phyloP scores from a whole-genome alignment of 495 filamentous ascomycete species.

The Xylaria longipes region DNA sequence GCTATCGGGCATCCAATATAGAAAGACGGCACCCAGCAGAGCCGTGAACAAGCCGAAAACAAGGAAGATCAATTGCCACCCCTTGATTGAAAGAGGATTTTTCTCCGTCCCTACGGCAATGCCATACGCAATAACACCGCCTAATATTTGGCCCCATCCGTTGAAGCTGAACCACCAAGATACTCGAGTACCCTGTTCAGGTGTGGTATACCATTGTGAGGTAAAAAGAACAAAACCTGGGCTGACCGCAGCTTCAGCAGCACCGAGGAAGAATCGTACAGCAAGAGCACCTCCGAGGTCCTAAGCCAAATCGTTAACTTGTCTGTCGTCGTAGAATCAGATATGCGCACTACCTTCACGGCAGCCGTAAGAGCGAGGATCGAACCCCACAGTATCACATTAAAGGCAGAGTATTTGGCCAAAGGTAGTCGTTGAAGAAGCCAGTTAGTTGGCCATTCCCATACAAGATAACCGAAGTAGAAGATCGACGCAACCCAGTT shows the following conservation, averaged over 20 bases:
- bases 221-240: slow-evolving; percentile 70
- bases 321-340: background rate
- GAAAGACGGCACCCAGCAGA: slow-evolving; percentile 62
- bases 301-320: slow-evolving; percentile 28
- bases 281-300: slow-evolving; percentile 55
- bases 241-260: slow-evolving; percentile 67
- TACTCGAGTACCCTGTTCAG: slow-evolving; percentile 63
- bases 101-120: slow-evolving; percentile 63
- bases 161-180: slow-evolving; percentile 72
- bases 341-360: slow-evolving; percentile 28
- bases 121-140: slow-evolving; percentile 68
- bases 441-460: slow-evolving; percentile 68
- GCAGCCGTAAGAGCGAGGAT: slow-evolving; percentile 62
- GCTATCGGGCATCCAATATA: slow-evolving; percentile 71
- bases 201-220: slow-evolving; percentile 68
- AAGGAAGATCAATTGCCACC: slow-evolving; percentile 75
- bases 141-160: slow-evolving; percentile 65
- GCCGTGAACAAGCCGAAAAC: slow-evolving; percentile 68
- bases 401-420: slow-evolving; percentile 64
- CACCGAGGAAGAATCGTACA: slow-evolving; percentile 66
- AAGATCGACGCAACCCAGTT: slow-evolving; percentile 52
- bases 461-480: slow-evolving; percentile 71
- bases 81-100: slow-evolving; percentile 60
- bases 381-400: slow-evolving; percentile 64
- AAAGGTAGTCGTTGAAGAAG: slow-evolving; percentile 65